phyloP scores from a whole-genome alignment of 495 filamentous ascomycete genomes.

The Pseudoneurospora amorphoporcata region DNA sequence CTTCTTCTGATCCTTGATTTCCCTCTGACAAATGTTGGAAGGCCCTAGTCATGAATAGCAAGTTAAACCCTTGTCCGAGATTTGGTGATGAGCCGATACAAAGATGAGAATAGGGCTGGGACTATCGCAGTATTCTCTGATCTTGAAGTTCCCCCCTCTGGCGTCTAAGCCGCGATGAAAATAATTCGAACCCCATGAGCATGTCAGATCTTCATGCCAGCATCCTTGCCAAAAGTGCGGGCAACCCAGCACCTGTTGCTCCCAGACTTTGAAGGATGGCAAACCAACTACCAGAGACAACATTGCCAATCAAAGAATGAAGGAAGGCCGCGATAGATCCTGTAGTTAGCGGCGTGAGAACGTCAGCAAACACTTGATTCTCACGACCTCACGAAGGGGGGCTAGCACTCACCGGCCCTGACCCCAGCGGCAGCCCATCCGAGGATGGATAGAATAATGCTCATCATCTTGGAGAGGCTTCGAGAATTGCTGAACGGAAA shows the following conservation, averaged over 20 bases:
- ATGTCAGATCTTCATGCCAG: not conserved
- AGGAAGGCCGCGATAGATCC: not conserved
- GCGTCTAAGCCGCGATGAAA: not conserved
- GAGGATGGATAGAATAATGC: not conserved
- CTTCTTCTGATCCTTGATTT: not conserved
- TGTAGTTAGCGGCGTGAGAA: fast-evolving
- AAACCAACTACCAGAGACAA: not conserved
- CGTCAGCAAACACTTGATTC: not conserved
- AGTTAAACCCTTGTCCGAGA: not conserved
- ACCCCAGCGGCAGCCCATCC: not conserved
- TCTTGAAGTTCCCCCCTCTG: fast-evolving
- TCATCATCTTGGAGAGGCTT: not conserved
- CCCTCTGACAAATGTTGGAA: not conserved
- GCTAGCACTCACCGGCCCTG: not conserved
- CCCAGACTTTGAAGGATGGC: not conserved
- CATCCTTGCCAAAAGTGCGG: not conserved
- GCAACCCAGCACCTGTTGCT: not conserved
- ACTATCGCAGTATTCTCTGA: not conserved
- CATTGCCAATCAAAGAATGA: not conserved
- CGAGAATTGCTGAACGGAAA: not conserved
- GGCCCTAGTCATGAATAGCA: not conserved
- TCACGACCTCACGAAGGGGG: not conserved
- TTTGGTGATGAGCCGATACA: no score
- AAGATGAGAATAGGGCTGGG: not conserved
- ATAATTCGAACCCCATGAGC: not conserved